A percentile compares a stretch with the other conserved stretches of the same genome.
Conservation (phyloP, 371 early-diverging fungal species). For the Zychaea mexicana region DNA sequence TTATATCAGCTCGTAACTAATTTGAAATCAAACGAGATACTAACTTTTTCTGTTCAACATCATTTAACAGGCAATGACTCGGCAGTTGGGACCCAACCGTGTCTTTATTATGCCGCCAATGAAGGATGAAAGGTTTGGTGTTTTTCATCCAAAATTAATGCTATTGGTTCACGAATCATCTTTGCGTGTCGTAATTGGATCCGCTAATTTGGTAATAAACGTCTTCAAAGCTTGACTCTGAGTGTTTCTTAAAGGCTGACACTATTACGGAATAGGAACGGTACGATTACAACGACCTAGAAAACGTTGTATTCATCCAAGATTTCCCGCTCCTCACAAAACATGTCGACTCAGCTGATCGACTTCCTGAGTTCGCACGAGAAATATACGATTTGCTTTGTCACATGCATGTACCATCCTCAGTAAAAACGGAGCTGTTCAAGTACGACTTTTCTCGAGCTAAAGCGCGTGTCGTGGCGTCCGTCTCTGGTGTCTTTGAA, state of each 20-base stretch:
- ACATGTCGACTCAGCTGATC: background rate
- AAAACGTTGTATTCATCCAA: slow-evolving; percentile 53
- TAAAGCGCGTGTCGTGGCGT: slow-evolving; percentile 45
- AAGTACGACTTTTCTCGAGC: slow-evolving; percentile 43
- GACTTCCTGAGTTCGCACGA: slow-evolving; percentile 33
- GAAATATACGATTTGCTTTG: slow-evolving; percentile 36
- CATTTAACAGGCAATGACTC: slow-evolving; percentile 27
- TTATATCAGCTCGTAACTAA: no score
- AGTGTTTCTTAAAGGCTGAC: no score
- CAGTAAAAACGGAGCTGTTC: slow-evolving; percentile 37
- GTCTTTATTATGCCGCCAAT: slow-evolving; percentile 41
- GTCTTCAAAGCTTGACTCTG: no score
- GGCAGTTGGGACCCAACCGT: slow-evolving; percentile 25
- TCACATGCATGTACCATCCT: slow-evolving; percentile 36
- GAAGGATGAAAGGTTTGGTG: slow-evolving; percentile 35
- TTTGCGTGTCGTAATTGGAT: slow-evolving; percentile 50
- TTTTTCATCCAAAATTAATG: slow-evolving; percentile 51
- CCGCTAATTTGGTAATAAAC: slow-evolving; percentile 51
- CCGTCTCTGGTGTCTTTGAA: slow-evolving; percentile 44
- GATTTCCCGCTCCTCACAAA: slow-evolving; percentile 35
- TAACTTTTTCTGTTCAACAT: background rate
- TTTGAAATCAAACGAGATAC: no score
- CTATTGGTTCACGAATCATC: slow-evolving; percentile 33
- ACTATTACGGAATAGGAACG: slow-evolving; percentile 23
- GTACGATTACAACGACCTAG: slow-evolving; percentile 47